phyloP scores from a whole-genome alignment of 169 alveolate genomes.

The Eimeria maxima region DNA sequence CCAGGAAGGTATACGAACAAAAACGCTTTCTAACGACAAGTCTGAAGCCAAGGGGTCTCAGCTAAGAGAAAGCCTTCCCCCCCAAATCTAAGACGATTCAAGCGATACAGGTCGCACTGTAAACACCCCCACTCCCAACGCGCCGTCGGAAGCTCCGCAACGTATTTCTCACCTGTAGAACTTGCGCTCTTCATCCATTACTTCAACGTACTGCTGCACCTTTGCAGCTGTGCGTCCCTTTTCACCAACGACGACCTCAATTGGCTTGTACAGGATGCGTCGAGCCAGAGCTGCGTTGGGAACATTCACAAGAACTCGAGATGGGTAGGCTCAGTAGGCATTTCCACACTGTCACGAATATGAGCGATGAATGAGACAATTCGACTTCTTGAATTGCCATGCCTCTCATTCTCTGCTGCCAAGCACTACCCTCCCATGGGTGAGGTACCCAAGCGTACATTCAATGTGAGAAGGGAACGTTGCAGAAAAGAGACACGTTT shows the following conservation, averaged over 20 bases:
- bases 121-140: neutral
- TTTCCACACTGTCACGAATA: neutral
- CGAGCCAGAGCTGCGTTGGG: constrained; percentile 93
- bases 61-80: neutral
- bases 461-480: constrained; percentile 98
- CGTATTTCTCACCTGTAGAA: constrained; percentile 75
- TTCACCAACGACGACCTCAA: constrained; percentile 95
- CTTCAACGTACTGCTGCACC: constrained; percentile 91
- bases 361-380: neutral
- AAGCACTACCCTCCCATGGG: neutral
- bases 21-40: neutral
- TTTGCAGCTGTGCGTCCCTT: constrained; percentile 89
- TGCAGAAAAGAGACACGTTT: constrained; percentile 99
- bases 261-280: constrained; percentile 96
- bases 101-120: neutral
- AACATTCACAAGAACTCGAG: neutral
- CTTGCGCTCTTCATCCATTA: constrained; percentile 89
- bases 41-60: neutral
- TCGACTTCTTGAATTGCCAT: neutral
- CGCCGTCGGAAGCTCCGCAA: neutral
- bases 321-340: neutral
- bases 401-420: neutral
- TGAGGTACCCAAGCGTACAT: constrained; percentile 45
- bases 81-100: neutral
- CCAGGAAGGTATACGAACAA: neutral